These are phyloP conservation scores for Backusella mclennaniae DNA, from an alignment of 192 early-diverging fungal genomes.

Conservation along the genomic window DNA sequence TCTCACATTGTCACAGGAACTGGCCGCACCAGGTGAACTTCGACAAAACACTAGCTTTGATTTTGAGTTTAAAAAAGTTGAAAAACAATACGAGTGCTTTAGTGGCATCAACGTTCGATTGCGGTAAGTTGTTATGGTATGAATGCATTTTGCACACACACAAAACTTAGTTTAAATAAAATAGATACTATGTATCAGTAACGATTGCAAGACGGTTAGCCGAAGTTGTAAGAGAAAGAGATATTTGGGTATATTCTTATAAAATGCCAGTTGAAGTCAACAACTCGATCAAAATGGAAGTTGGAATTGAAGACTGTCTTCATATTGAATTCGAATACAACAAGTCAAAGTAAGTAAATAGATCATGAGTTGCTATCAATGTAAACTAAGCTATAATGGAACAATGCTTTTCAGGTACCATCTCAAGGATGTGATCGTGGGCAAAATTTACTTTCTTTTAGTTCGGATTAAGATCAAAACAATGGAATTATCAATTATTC, in stretches of 20 bases:
- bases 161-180: background rate
- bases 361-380: background rate
- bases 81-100: slow-evolving; percentile 98
- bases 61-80: slow-evolving; percentile 99
- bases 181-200: slow-evolving; percentile 92
- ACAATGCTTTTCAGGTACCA: slow-evolving; percentile 68
- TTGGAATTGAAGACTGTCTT: slow-evolving; percentile 98
- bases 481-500: slow-evolving; percentile 99
- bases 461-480: slow-evolving; percentile 99
- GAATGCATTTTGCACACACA: background rate
- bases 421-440: slow-evolving; percentile 98
- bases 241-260: slow-evolving; percentile 99
- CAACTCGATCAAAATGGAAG: slow-evolving; percentile 99
- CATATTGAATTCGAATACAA: slow-evolving; percentile 99
- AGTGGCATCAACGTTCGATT: slow-evolving; percentile 98
- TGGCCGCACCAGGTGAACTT: slow-evolving; percentile 93
- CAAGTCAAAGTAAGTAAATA: slow-evolving; percentile 80
- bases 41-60: slow-evolving; percentile 76
- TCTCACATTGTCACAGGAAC: slow-evolving; percentile 87
- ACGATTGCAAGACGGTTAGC: slow-evolving; percentile 84
- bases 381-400: too few species aligned
- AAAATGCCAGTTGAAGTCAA: slow-evolving; percentile 88
- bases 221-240: slow-evolving; percentile 88
- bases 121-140: slow-evolving; percentile 41
- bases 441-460: slow-evolving; percentile 98